These are phyloP conservation scores for Ambrosiella xylebori DNA, from an alignment of 2,329 filamentous ascomycete species.

Conservation along the genomic window DNA sequence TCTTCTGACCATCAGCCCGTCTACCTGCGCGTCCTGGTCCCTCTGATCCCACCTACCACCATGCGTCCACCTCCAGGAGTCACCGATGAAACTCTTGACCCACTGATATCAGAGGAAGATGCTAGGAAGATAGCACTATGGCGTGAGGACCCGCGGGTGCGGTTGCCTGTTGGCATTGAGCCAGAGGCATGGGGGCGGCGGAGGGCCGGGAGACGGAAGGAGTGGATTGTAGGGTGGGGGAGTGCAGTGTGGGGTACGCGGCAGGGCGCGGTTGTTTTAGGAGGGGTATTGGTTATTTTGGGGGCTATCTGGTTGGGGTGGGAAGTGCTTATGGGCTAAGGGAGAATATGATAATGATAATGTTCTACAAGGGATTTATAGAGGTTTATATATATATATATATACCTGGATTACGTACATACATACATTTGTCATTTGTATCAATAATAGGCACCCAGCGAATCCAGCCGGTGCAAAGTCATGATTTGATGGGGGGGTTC, in stretches of 20 bases:
- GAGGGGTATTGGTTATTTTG: constrained; percentile 25
- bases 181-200: constrained; percentile 37
- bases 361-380: not conserved
- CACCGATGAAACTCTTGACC: constrained; percentile 14
- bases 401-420: too few species aligned
- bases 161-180: constrained; percentile 35
- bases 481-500: too few species aligned
- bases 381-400: too few species aligned
- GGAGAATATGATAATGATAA: not conserved
- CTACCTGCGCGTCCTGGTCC: constrained; percentile 50
- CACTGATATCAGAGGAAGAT: constrained; percentile 14
- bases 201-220: constrained; percentile 27
- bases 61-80: not conserved
- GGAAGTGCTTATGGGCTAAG: constrained; percentile 3
- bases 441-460: too few species aligned
- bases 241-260: constrained; percentile 38
- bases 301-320: constrained; percentile 26
- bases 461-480: too few species aligned
- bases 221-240: constrained; percentile 34
- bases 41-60: constrained; percentile 29
- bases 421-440: too few species aligned
- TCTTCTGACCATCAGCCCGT: constrained; percentile 82
- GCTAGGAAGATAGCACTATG: not conserved
- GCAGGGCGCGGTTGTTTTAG: constrained; percentile 30
- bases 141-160: constrained; percentile 25